A percentile compares a stretch with the other conserved stretches of the same genome.
Evolutionary conservation across 768 basidiomycete species (phyloP).

Genomic region (Sporobolomyces roseus): DNA sequence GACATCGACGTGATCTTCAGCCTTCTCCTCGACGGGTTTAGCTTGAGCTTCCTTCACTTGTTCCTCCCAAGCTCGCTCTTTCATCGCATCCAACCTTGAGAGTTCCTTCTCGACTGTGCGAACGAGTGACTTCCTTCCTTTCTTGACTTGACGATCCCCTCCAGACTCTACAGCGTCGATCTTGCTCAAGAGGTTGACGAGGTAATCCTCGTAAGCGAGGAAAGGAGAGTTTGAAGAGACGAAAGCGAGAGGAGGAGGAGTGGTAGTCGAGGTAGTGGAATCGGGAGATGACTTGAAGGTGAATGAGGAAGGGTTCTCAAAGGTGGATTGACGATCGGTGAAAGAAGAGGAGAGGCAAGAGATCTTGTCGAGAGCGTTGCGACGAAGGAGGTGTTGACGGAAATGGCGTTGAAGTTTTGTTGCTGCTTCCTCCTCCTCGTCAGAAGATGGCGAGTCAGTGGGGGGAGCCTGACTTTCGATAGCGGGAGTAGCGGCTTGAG

Average conservation of each 20-base stretch:
- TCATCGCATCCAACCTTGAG: constrained; percentile 21
- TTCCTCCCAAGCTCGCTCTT: constrained; percentile 29
- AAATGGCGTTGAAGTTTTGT: constrained; percentile 2
- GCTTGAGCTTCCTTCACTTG: background rate
- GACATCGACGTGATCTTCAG: background rate
- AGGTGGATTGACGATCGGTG: constrained; percentile 52
- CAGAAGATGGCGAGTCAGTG: background rate
- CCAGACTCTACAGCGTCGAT: constrained; percentile 31
- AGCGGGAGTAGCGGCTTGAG: no score
- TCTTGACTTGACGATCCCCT: constrained; percentile 30
- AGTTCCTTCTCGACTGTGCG: constrained; percentile 28
- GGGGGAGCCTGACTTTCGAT: background rate
- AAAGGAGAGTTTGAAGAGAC: constrained; percentile 50
- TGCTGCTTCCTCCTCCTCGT: constrained; percentile 9
- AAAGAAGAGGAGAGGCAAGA: constrained; percentile 53
- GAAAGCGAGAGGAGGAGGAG: constrained; percentile 54
- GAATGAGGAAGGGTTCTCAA: constrained; percentile 45
- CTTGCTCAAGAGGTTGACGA: constrained; percentile 31
- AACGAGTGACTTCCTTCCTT: constrained; percentile 36
- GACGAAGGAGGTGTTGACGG: constrained; percentile 27
- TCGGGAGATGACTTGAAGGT: constrained; percentile 48
- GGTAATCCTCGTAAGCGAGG: constrained; percentile 34
- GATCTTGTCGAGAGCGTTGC: constrained; percentile 51
- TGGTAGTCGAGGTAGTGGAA: background rate
- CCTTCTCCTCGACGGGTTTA: background rate